Evolutionary conservation across 805 yeast genomes (phyloP), one percentile per base, ranked within the genome.

Genomic region (Zygosaccharomyces bailii): DNA sequence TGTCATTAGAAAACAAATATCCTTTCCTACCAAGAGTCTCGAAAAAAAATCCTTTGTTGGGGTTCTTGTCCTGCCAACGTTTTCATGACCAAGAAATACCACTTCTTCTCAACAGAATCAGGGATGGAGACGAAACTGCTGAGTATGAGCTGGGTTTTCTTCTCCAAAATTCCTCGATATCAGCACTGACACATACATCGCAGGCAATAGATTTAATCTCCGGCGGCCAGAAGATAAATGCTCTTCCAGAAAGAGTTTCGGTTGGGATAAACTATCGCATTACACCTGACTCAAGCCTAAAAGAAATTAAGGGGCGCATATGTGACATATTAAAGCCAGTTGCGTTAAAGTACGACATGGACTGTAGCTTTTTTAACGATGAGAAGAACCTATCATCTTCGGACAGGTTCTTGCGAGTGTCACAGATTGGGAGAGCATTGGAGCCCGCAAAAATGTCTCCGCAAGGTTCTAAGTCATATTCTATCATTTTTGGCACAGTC

Each of bases 171-270:
- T 27, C 42, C 13, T 39, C 42, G 2, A 5, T 39, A 21, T 25
- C 42, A n/a, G n/a, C 16, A 16, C 20, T 27, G 14, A 39, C 42
- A 10, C 42, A 5, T 39, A 39, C 42, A 11, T 39, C 42, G 27
- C 42, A 39, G n/a, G 42, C 34, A 29, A 39, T 39, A 11, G 42
- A 39, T 5, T n/a, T 39, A 27, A 39, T 39, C 10, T 14, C 19
- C 14, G 42, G 42, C n/a, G 42, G 42, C 14, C 42, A 39, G 34
- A 39, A 39, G 17, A 39, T 39, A 25, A 39, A 39, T 39, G 42
- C 42, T 13, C 42, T 39, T 9, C 42, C 42, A 39, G 42, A 39
- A 11, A 39, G 34, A 34, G 42, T 39, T 3, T 39, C 42, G 11
- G 14, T 11, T n/a, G 34, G 13, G 34, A 39, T 39, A 17, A 39